phyloP scores from a whole-genome alignment of 1,139 yeast species.

The Candida mesenterica region DNA sequence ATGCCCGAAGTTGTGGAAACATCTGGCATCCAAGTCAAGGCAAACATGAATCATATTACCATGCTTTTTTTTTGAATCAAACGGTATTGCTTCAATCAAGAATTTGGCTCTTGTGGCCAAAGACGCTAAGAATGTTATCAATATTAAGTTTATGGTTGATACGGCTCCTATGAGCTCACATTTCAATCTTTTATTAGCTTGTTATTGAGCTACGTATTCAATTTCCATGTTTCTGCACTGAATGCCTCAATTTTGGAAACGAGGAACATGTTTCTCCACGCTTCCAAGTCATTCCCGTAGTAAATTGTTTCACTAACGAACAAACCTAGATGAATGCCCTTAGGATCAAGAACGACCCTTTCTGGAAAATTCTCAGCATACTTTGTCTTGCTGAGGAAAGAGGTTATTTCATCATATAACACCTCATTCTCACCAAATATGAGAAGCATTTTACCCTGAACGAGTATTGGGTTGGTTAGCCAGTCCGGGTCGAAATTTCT shows the following conservation, averaged over 20 bases:
- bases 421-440: constrained; percentile 45
- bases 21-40: too few relatives aligned
- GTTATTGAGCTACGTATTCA: too few relatives aligned
- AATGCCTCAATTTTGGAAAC: constrained; percentile 1
- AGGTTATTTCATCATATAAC: constrained; percentile 39
- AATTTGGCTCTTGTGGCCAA: too few relatives aligned
- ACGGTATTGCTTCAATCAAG: too few relatives aligned
- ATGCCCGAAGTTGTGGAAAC: too few relatives aligned
- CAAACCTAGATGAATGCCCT: constrained; percentile 18
- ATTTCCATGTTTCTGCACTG: too few relatives aligned
- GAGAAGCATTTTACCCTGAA: constrained; percentile 16
- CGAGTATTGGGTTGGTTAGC: constrained; percentile 3
- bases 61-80: too few relatives aligned
- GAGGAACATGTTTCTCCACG: constrained; percentile 6
- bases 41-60: too few relatives aligned
- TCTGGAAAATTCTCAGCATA: constrained; percentile 14
- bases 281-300: constrained; percentile 6
- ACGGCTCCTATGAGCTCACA: too few relatives aligned
- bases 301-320: constrained; percentile 22
- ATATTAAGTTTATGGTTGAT: too few relatives aligned
- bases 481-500: constrained; percentile 7
- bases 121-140: too few relatives aligned
- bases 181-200: too few relatives aligned
- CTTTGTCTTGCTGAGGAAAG: constrained; percentile 18
- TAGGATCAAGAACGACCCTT: constrained; percentile 10